Base-by-base conservation (phyloP, 495 filamentous ascomycete genomes). In the Penicillium roqueforti region DNA sequence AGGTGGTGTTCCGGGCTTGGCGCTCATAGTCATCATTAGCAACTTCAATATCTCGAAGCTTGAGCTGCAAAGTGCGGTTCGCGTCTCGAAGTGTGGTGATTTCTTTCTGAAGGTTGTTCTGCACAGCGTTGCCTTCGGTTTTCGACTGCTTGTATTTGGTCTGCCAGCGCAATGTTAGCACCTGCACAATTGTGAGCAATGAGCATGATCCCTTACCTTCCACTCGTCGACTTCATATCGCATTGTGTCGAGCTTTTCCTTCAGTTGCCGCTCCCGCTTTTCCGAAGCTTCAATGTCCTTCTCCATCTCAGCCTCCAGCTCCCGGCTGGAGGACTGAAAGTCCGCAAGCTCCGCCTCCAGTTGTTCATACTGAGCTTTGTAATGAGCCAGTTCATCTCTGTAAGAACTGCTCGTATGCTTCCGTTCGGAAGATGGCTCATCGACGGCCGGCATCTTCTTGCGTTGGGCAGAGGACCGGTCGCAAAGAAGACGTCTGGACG, bases 21-120 rank as follows among this genome's bases (percentile, higher is more conserved):
- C 92, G 85, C 72, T 98, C 93, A 66, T 91, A 96, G 68, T 98
- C 93, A 79, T 98, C 93, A 71, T 98, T 98, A 57, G 88, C 87
- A 31, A 98, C 95, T 69, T 98, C 93, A 55, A 93, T 96, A 63
- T 98, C 95, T 53, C 93, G 84, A 45, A 98, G 70, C 67, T 80
- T 87, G 40, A 96, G 76, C 62, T 92, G 86, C 42, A 96, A 66
- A 19, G 87, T 84, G 57, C 95, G 78, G 67, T 90, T 92, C 19
- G 83, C 64, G 39, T 97, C 92, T 56, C 93, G 86, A 54, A 98
- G 78, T 7, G 79, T 84, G 5, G 93, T 98, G 57, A 98, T 89
- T 72, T 98, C 93, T 73, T 96, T 98, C 73, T 98, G 92, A 47
- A 98, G 80, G 4, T 75, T 77, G 63, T 86, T 91, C 67, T 97